phyloP scores from a whole-genome alignment of 2,329 filamentous ascomycete genomes.

The Clarireedia homoeocarpa region DNA sequence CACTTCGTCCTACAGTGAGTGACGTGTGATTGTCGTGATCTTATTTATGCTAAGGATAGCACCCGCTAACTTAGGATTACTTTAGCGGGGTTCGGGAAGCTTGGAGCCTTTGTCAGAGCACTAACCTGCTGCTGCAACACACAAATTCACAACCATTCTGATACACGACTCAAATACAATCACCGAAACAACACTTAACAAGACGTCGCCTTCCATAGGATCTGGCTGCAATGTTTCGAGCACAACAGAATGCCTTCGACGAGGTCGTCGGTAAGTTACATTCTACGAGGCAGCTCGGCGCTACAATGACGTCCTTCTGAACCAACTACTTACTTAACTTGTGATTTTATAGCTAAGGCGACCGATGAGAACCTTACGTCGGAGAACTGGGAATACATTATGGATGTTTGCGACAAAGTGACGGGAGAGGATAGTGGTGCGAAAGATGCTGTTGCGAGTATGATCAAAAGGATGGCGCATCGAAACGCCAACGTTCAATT shows the following conservation, averaged over 20 bases:
- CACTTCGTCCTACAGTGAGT: not conserved
- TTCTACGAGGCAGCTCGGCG: not conserved
- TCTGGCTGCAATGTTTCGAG: conserved; percentile 43
- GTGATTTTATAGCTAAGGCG: conserved; percentile 54
- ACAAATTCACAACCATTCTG: not conserved
- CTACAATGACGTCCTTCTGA: too few species aligned
- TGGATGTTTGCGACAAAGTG: conserved; percentile 37
- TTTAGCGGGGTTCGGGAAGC: conserved; percentile 5
- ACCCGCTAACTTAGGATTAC: too few species aligned
- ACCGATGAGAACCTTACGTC: conserved; percentile 90
- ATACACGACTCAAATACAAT: not conserved
- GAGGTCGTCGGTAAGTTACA: conserved; percentile 55
- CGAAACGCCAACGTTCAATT: conserved; percentile 73
- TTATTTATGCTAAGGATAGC: too few species aligned
- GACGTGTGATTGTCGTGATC: not conserved
- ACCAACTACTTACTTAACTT: conserved; percentile 14
- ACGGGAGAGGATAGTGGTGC: conserved; percentile 37
- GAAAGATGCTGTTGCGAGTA: conserved; percentile 61
- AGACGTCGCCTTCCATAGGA: not conserved
- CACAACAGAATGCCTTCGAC: conserved; percentile 61
- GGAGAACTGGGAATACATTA: conserved; percentile 60
- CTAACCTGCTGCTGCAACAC: not conserved
- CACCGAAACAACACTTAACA: not conserved
- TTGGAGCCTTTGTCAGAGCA: not conserved
- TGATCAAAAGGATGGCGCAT: conserved; percentile 68